These are phyloP conservation scores for Aspergillus sp. DNA, from an alignment of 2,329 filamentous ascomycete genomes.

Conservation along the genomic window DNA sequence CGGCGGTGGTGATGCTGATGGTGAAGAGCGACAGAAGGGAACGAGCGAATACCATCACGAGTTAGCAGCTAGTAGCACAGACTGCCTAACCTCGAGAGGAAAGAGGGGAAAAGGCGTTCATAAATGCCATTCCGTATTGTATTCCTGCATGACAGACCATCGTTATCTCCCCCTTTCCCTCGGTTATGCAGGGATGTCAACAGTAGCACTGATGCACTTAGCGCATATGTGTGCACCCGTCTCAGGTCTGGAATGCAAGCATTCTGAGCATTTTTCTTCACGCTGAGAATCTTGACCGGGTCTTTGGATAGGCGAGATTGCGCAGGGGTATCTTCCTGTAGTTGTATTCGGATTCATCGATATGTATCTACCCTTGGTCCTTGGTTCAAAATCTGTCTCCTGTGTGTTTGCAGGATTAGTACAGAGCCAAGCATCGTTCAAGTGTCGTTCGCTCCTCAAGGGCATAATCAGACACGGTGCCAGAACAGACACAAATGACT, in stretches of 20 bases:
- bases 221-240: not conserved
- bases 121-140: not conserved
- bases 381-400: too few relatives aligned
- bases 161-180: not conserved
- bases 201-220: not conserved
- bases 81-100: not conserved
- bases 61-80: not conserved
- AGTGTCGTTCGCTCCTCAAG: too few relatives aligned
- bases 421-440: too few relatives aligned
- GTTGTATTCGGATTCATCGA: too few relatives aligned
- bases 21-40: slow-evolving; percentile 7
- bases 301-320: not conserved
- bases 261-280: not conserved
- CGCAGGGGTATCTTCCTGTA: not conserved
- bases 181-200: not conserved
- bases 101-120: not conserved
- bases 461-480: too few relatives aligned
- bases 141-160: not conserved
- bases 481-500: too few relatives aligned
- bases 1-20: slow-evolving; percentile 4
- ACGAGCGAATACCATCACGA: not conserved
- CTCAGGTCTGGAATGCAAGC: not conserved
- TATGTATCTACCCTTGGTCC: too few relatives aligned
- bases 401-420: too few relatives aligned
- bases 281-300: not conserved